Evolutionary conservation across 2,329 filamentous ascomycete genomes (phyloP).

Genomic region (Calonectria crousiana): DNA sequence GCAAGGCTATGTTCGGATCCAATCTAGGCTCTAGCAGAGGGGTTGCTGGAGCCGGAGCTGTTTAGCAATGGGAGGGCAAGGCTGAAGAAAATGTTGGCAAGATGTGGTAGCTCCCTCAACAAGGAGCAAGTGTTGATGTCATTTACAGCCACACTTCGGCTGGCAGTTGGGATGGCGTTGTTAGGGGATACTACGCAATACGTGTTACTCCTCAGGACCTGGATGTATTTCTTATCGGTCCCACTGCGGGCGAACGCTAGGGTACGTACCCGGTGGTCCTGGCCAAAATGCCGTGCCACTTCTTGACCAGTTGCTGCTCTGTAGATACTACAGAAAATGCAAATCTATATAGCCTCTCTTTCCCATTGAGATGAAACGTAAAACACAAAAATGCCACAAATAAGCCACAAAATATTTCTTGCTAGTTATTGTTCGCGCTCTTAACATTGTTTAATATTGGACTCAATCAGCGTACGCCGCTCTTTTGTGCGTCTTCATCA

Average conservation of each 20-base stretch:
- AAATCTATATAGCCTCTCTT: background rate
- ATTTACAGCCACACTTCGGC: slow-evolving; percentile 35
- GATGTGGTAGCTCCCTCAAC: slow-evolving; percentile 26
- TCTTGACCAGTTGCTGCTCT: background rate
- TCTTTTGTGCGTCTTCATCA: background rate
- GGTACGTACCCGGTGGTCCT: background rate
- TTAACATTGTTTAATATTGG: background rate
- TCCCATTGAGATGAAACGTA: background rate
- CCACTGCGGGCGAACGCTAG: background rate
- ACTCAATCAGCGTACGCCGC: background rate
- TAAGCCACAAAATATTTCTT: background rate
- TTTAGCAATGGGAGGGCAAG: slow-evolving; percentile 28
- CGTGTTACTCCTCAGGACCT: accelerated
- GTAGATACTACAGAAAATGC: background rate
- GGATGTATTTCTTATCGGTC: background rate
- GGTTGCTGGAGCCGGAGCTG: background rate
- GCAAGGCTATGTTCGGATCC: background rate
- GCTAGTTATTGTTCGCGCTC: background rate
- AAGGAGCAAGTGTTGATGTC: slow-evolving; percentile 41
- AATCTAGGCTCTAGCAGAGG: background rate
- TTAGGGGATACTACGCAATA: slow-evolving; percentile 9
- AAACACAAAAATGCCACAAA: background rate
- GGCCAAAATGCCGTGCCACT: background rate
- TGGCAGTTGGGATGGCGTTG: slow-evolving; percentile 13
- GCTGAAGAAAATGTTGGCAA: slow-evolving; percentile 35